Conservation (phyloP, 805 yeast species). For the Suhomyces pyralidae region DNA sequence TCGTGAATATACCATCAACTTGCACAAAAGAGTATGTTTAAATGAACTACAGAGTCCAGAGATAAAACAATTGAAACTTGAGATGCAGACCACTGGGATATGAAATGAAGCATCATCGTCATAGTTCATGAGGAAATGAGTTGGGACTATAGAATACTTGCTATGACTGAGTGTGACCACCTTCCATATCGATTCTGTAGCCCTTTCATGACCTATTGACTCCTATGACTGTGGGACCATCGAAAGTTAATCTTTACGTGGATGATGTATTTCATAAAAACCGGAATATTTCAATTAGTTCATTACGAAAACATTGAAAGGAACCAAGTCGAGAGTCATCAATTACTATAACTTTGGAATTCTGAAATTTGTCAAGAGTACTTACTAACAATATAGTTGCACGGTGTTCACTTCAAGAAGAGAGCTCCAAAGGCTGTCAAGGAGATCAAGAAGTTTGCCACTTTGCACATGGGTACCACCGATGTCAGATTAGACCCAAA, state of each 20-base stretch:
- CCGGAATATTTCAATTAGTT: neutral
- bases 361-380: neutral
- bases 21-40: constrained; percentile 94
- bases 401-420: constrained; percentile 98
- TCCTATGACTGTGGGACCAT: neutral
- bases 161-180: neutral
- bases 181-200: neutral
- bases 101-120: neutral
- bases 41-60: neutral
- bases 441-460: constrained; percentile 98
- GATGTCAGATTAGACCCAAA: constrained; percentile 99
- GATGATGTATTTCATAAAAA: no score
- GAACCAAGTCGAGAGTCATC: neutral
- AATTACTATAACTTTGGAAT: neutral
- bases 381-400: constrained; percentile 65
- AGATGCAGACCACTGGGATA: neutral
- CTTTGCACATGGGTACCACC: constrained; percentile 97
- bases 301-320: neutral
- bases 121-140: neutral
- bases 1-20: constrained; percentile 99
- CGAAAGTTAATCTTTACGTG: neutral
- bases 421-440: constrained; percentile 99
- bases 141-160: neutral
- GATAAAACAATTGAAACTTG: neutral
- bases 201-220: neutral